phyloP scores from a whole-genome alignment of 2,329 filamentous ascomycete species.

The Xylariaceae sp. region DNA sequence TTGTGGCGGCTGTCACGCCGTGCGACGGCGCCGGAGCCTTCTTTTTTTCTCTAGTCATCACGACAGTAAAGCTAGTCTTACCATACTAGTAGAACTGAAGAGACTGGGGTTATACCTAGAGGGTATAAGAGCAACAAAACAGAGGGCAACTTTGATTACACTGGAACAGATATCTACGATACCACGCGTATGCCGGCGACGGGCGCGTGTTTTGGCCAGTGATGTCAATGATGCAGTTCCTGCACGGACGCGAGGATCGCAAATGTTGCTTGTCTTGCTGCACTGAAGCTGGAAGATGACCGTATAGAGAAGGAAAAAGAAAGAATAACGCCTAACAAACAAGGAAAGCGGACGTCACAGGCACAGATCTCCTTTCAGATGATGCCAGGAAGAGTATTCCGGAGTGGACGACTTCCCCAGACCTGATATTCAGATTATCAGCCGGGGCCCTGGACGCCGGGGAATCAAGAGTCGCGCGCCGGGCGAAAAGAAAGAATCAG shows the following conservation, averaged over 20 bases:
- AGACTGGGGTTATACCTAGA: slow-evolving; percentile 20
- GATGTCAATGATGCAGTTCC: slow-evolving; percentile 10
- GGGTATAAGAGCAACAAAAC: slow-evolving; percentile 16
- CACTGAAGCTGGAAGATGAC: slow-evolving; percentile 11
- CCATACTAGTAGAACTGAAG: slow-evolving; percentile 28
- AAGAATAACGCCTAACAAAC: background rate
- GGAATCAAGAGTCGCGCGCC: slow-evolving; percentile 13
- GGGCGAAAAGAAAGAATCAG: slow-evolving; percentile 12
- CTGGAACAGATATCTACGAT: slow-evolving; percentile 25
- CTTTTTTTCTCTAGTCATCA: slow-evolving; percentile 33
- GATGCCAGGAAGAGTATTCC: slow-evolving; percentile 1
- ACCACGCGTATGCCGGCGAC: slow-evolving; percentile 18
- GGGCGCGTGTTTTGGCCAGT: slow-evolving; percentile 23
- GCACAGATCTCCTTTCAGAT: slow-evolving; percentile 12
- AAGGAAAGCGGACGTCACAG: slow-evolving; percentile 20
- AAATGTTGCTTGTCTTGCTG: slow-evolving; percentile 17
- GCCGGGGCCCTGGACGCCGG: slow-evolving; percentile 7
- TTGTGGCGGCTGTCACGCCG: slow-evolving; percentile 24
- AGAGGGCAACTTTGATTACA: slow-evolving; percentile 21
- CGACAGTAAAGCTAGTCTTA: slow-evolving; percentile 31
- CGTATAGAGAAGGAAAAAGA: slow-evolving; percentile 6
- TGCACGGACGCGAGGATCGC: slow-evolving; percentile 14
- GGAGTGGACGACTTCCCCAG: slow-evolving; percentile 5
- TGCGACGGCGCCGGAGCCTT: slow-evolving; percentile 29
- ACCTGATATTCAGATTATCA: slow-evolving; percentile 3